phyloP scores from a whole-genome alignment of 345 rosid genomes.

The Dipteronia dyeriana region DNA sequence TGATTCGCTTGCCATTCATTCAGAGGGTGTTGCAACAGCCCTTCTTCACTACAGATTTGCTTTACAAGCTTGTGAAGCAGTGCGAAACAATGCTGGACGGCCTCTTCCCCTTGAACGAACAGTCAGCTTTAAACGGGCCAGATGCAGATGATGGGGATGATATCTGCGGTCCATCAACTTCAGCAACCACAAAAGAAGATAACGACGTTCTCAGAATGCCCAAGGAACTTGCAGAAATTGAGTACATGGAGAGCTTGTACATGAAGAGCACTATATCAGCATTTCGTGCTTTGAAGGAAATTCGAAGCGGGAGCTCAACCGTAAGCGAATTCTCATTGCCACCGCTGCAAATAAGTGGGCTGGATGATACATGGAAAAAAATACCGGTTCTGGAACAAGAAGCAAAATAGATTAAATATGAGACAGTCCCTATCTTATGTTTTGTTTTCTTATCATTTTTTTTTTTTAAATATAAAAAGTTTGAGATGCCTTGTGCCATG shows the following conservation, averaged over 20 bases:
- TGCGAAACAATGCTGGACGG: conserved; percentile 80
- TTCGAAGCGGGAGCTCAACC: conserved; percentile 83
- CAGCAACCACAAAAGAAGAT: conserved; percentile 30
- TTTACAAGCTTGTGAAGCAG: conserved; percentile 78
- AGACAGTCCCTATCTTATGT: not conserved
- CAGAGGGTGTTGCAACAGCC: conserved; percentile 93
- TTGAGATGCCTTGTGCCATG: conserved; percentile 27
- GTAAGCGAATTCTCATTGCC: conserved; percentile 87
- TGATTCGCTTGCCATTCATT: conserved; percentile 86
- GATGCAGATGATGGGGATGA: conserved; percentile 27
- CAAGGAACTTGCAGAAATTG: conserved; percentile 63
- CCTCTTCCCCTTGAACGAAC: conserved; percentile 50
- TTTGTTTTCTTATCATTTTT: too few relatives aligned
- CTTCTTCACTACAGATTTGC: conserved; percentile 86
- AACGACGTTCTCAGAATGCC: conserved; percentile 36
- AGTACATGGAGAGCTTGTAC: conserved; percentile 62
- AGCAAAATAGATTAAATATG: conserved; percentile 58
- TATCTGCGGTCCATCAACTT: conserved; percentile 39
- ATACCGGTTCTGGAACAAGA: conserved; percentile 76
- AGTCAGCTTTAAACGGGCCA: conserved; percentile 30
- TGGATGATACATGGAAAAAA: conserved; percentile 78
- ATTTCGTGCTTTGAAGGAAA: conserved; percentile 66
- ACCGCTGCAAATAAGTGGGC: conserved; percentile 63
- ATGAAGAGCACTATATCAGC: conserved; percentile 93
- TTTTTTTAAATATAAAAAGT: not conserved